Evolutionary conservation across 768 basidiomycete genomes (phyloP).

Genomic region (Mrakia hoshinonis): DNA sequence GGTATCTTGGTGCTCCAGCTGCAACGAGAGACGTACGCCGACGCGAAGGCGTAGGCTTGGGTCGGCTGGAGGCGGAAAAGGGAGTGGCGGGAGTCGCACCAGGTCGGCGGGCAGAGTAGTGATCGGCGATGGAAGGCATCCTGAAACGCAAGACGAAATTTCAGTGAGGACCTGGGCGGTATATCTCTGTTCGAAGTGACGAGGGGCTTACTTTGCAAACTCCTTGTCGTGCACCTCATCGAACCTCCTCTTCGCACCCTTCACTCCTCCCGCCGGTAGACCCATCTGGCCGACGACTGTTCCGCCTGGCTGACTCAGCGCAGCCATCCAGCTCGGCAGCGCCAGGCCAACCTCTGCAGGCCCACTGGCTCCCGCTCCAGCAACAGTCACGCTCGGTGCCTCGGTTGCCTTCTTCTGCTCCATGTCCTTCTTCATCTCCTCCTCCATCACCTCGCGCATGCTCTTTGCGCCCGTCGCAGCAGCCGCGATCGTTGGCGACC

Average conservation of each 20-base stretch:
- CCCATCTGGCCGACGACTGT: neutral
- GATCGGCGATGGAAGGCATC: conserved; percentile 23
- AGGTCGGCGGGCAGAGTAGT: conserved; percentile 11
- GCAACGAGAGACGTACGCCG: neutral
- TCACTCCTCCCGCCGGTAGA: neutral
- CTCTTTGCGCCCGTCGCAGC: neutral
- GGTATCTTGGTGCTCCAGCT: neutral
- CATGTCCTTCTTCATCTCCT: conserved; percentile 7
- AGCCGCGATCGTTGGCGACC: neutral
- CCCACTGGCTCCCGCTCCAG: too few species aligned
- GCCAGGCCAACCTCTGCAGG: neutral
- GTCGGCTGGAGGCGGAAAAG: neutral
- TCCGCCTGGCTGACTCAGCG: neutral
- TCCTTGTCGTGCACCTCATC: conserved; percentile 29
- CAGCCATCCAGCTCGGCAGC: neutral
- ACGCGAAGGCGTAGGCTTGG: neutral
- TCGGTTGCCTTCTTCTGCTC: neutral
- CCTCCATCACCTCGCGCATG: conserved; percentile 12
- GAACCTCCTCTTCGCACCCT: conserved; percentile 22
- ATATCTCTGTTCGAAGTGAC: neutral
- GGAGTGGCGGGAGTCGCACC: neutral
- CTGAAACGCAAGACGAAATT: neutral
- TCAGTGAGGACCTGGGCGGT: neutral
- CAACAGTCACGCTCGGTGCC: too few species aligned
- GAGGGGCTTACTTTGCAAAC: conserved; percentile 24